Evolutionary conservation across 83 land plant species (phyloP).

Genomic region (Thuja plicata): DNA sequence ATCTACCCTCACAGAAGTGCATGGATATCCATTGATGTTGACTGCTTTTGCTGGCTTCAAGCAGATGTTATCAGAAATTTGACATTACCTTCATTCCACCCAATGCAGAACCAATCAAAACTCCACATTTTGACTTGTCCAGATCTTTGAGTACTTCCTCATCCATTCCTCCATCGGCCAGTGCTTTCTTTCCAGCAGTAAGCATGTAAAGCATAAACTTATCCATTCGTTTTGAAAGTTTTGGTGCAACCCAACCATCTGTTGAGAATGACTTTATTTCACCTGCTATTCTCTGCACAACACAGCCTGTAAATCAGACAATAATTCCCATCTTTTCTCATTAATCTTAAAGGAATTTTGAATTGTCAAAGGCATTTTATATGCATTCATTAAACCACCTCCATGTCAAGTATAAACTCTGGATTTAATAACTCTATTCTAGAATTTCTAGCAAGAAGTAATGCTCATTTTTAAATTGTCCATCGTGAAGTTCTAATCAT

Average conservation of each 20-base stretch:
- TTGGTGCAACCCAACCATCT: conserved; percentile 98
- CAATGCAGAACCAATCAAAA: conserved; percentile 55
- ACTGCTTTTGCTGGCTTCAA: neutral
- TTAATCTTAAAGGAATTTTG: neutral
- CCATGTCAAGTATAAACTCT: neutral
- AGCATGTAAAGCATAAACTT: conserved; percentile 96
- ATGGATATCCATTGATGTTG: neutral
- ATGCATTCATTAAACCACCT: neutral
- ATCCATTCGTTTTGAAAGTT: conserved; percentile 92
- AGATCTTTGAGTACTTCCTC: conserved; percentile 59
- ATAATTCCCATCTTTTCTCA: conserved; percentile 21
- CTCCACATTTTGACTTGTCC: conserved; percentile 54
- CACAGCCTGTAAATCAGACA: conserved; percentile 33
- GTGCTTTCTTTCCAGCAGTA: conserved; percentile 94
- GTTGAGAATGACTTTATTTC: conserved; percentile 95
- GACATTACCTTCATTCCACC: conserved; percentile 61
- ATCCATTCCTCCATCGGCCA: conserved; percentile 75
- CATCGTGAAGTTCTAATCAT: neutral
- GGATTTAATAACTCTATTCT: neutral
- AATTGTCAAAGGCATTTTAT: neutral
- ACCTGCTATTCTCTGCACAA: conserved; percentile 87
- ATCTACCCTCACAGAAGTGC: neutral
- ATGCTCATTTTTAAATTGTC: neutral
- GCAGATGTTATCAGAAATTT: neutral
- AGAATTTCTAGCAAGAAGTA: neutral